Evolutionary conservation across 2,329 filamentous ascomycete genomes (phyloP).

Genomic region (Thyridium curvatum): DNA sequence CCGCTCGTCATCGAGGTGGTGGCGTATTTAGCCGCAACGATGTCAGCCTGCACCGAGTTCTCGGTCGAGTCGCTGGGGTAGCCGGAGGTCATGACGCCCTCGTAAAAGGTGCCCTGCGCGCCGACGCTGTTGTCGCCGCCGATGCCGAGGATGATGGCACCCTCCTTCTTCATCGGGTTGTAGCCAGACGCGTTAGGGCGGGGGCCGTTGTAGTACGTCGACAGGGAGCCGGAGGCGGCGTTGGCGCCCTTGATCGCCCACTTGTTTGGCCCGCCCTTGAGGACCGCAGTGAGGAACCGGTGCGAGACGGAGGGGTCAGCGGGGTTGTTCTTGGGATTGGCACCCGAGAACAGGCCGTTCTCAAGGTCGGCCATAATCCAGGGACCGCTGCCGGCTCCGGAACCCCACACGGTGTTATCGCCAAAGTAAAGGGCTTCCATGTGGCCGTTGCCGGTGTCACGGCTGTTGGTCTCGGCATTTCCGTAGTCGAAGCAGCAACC

Average conservation of each 20-base stretch:
- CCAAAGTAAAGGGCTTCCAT: conserved; percentile 68
- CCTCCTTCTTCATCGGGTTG: conserved; percentile 59
- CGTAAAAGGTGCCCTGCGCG: conserved; percentile 58
- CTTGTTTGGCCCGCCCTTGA: conserved; percentile 49
- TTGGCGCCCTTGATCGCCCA: conserved; percentile 57
- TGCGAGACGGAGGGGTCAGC: conserved; percentile 43
- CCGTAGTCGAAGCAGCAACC: conserved; percentile 54
- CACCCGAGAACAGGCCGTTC: conserved; percentile 58
- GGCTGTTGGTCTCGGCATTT: conserved; percentile 45
- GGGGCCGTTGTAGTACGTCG: conserved; percentile 52
- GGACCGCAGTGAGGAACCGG: conserved; percentile 49
- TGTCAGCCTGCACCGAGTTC: conserved; percentile 50
- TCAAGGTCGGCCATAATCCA: conserved; percentile 68
- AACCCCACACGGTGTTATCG: conserved; percentile 45
- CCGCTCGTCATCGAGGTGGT: conserved; percentile 39
- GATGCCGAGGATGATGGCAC: conserved; percentile 62
- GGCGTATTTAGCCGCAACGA: conserved; percentile 53
- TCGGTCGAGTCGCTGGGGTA: conserved; percentile 56
- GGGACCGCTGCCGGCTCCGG: conserved; percentile 51
- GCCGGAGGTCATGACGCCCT: conserved; percentile 57
- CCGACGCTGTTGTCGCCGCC: conserved; percentile 59
- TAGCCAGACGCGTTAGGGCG: conserved; percentile 48
- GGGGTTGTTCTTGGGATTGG: conserved; percentile 35
- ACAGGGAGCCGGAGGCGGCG: conserved; percentile 44
- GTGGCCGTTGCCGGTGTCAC: conserved; percentile 53